These are phyloP conservation scores for Gracilaria gracilis DNA, from an alignment of 23 red algal genomes.

Conservation along the genomic window DNA sequence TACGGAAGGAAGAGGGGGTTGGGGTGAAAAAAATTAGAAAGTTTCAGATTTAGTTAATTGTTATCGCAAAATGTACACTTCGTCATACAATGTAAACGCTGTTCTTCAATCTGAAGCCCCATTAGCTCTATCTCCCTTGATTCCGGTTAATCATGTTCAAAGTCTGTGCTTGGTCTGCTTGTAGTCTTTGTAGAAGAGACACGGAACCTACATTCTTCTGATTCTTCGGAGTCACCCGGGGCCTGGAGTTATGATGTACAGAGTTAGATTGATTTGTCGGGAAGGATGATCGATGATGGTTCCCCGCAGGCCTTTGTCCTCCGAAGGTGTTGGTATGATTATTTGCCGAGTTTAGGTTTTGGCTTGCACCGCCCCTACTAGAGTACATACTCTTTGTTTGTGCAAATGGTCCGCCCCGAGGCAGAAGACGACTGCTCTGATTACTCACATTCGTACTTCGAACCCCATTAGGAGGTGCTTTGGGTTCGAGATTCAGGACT, in stretches of 20 bases:
- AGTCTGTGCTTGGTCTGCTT: constrained; percentile 11
- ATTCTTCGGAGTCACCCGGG: not conserved
- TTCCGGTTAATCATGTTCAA: not conserved
- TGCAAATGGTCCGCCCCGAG: not conserved
- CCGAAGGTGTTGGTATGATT: not conserved
- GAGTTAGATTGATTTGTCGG: not conserved
- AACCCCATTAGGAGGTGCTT: not conserved
- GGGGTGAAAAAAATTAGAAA: no score
- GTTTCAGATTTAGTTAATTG: no score
- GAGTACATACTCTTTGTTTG: not conserved
- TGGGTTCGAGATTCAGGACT: not conserved
- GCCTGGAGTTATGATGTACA: not conserved
- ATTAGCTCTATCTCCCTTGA: not conserved
- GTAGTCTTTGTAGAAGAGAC: constrained; percentile 27
- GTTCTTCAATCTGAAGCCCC: no score
- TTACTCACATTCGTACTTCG: not conserved
- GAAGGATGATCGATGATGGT: not conserved
- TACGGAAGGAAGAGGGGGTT: no score
- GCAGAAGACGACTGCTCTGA: not conserved
- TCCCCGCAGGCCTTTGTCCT: not conserved
- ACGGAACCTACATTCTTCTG: not conserved
- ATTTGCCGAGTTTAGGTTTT: not conserved
- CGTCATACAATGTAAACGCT: no score
- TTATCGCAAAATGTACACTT: no score
- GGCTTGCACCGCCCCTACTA: not conserved